phyloP scores from a whole-genome alignment of 2,329 filamentous ascomycete species.

The Pseudocercospora pini-densiflorae region DNA sequence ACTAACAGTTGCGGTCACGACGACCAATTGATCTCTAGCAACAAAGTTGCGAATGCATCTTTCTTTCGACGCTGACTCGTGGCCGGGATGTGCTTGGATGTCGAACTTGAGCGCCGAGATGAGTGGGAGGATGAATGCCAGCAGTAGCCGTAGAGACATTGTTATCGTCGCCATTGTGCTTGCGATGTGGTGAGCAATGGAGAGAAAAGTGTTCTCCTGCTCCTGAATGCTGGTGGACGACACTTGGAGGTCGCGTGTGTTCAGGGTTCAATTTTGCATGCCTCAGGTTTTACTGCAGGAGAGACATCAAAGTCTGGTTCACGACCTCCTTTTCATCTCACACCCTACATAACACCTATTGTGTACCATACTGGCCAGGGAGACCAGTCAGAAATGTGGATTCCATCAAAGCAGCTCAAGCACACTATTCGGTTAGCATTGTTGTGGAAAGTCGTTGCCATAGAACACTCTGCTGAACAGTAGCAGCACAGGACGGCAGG shows the following conservation, averaged over 20 bases:
- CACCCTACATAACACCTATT: not conserved
- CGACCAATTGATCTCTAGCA: slow-evolving; percentile 86
- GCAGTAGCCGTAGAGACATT: slow-evolving; percentile 40
- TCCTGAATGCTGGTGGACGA: not conserved
- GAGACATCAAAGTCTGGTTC: not conserved
- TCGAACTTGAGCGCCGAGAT: slow-evolving; percentile 87
- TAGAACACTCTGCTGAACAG: too few relatives aligned
- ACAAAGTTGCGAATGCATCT: slow-evolving; percentile 98
- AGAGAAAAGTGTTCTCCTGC: not conserved
- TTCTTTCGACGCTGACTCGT: slow-evolving; percentile 69
- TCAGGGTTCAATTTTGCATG: not conserved
- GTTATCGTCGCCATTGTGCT: slow-evolving; percentile 21
- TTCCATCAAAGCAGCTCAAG: not conserved
- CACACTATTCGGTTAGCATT: too few relatives aligned
- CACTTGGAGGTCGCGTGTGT: not conserved
- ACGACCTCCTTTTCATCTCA: not conserved
- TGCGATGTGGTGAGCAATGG: not conserved
- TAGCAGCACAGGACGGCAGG: too few relatives aligned
- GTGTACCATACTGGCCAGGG: not conserved
- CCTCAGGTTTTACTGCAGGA: not conserved
- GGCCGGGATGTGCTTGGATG: slow-evolving; percentile 69
- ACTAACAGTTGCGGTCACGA: slow-evolving; percentile 87
- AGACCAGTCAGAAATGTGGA: not conserved
- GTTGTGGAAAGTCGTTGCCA: too few relatives aligned
- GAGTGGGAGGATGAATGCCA: slow-evolving; percentile 48